Conservation (phyloP, 257 asterid genomes). For the Oldenlandia corymbosa region DNA sequence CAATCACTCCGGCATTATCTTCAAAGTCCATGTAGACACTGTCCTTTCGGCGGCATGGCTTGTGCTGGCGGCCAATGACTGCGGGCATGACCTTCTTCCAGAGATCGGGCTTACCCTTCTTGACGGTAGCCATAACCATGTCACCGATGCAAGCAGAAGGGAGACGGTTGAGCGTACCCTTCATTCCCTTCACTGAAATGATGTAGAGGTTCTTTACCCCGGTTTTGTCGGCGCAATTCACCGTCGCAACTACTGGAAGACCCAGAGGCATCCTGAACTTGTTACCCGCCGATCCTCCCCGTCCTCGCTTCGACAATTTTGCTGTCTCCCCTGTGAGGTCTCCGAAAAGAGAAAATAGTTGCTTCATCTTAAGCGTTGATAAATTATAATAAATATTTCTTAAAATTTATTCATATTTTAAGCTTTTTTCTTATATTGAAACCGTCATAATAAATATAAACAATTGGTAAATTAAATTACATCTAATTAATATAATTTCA, state of each 20-base stretch:
- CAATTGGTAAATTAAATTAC: too few species aligned
- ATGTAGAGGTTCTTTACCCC: too few species aligned
- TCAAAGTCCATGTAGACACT: constrained; percentile 60
- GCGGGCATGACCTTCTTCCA: constrained; percentile 71
- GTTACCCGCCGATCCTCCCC: constrained; percentile 58
- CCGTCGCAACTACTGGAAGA: constrained; percentile 58
- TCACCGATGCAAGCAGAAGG: constrained; percentile 58
- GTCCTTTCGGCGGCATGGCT: constrained; percentile 74
- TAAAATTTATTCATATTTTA: too few species aligned
- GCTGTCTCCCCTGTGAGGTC: constrained; percentile 9
- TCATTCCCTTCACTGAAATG: too few species aligned
- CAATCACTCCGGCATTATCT: too few species aligned
- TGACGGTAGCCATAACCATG: constrained; percentile 62
- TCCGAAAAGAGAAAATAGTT: too few species aligned
- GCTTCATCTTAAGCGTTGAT: too few species aligned
- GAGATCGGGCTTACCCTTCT: constrained; percentile 56
- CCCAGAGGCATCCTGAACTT: constrained; percentile 57
- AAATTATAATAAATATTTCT: too few species aligned
- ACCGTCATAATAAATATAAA: too few species aligned
- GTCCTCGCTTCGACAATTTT: constrained; percentile 53
- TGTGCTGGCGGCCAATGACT: constrained; percentile 57
- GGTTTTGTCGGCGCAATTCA: constrained; percentile 60
- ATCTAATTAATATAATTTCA: too few species aligned
- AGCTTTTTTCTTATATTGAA: too few species aligned
- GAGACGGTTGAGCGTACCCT: constrained; percentile 43